phyloP scores from a whole-genome alignment of 2,329 filamentous ascomycete species.

The Scopulariopsis brevicaulis region DNA sequence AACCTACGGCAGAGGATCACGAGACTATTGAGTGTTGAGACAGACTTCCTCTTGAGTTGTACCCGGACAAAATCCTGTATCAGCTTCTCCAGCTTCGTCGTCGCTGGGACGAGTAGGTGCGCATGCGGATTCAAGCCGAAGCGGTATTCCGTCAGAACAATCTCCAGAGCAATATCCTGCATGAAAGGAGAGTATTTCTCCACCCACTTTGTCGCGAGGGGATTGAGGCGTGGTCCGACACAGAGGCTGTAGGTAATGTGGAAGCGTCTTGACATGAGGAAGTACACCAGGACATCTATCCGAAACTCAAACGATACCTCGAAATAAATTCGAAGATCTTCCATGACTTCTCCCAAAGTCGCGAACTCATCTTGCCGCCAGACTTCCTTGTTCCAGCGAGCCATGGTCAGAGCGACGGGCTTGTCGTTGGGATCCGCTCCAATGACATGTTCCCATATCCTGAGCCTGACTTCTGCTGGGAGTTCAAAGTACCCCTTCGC shows the following conservation, averaged over 20 bases:
- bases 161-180: slow-evolving; percentile 23
- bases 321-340: slow-evolving; percentile 13
- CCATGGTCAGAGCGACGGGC: slow-evolving; percentile 17
- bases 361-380: slow-evolving; percentile 23
- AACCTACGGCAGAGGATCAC: slow-evolving; percentile 23
- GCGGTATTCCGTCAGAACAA: slow-evolving; percentile 26
- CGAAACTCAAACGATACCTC: slow-evolving; percentile 22
- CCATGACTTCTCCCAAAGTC: slow-evolving; percentile 14
- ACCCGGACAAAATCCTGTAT: slow-evolving; percentile 16
- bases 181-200: slow-evolving; percentile 22
- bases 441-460: slow-evolving; percentile 16
- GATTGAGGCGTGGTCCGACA: slow-evolving; percentile 17
- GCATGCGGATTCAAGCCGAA: slow-evolving; percentile 17
- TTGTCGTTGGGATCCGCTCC: slow-evolving; percentile 7
- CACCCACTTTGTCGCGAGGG: slow-evolving; percentile 22
- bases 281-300: slow-evolving; percentile 21
- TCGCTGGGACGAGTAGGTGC: slow-evolving; percentile 11
- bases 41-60: slow-evolving; percentile 11
- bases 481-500: slow-evolving; percentile 12
- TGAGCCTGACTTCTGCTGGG: slow-evolving; percentile 13
- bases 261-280: slow-evolving; percentile 22
- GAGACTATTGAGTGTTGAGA: slow-evolving; percentile 14
- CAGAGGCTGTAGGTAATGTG: slow-evolving; percentile 27
- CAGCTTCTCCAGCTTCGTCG: slow-evolving; percentile 13
- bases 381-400: slow-evolving; percentile 14